Evolutionary conservation across 352 stramenopile genomes (phyloP), one percentile per base, ranked within the genome.

Genomic region (Phytophthora uliginosa): DNA sequence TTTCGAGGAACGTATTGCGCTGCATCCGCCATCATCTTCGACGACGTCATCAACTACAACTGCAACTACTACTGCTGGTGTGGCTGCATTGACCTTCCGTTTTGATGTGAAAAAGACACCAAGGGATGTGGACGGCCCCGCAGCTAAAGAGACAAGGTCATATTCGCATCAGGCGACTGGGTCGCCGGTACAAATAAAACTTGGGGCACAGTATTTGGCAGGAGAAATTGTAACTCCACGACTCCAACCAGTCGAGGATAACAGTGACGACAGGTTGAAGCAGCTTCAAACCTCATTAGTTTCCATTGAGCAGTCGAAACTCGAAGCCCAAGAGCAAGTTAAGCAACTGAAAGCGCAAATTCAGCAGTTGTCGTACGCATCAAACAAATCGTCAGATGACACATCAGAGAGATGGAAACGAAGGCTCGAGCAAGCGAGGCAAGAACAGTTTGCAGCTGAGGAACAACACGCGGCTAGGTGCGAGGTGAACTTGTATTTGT

Each of bases 1-100:
- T 45, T 89, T 95, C 26, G 77, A 95, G 38, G 86, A 93, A 20
- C 89, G 78, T 45, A 81, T 94, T 28, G 60, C 65, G 3, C 71
- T 95, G 12, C 57, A 80, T 17, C 64, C 90, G 42, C 73, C 86
- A 9, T 15, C 15, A 53, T 53, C 47, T 53, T 9, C 42, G 18
- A 4, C 18, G 3, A 22, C 2, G 5, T 24, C 47, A n/a, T 18
- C 20, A 31, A 28, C 47, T 18, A 17, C 47, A 9, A 7, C 68
- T 60, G 20, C 63, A 79, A 26, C 33, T 28, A 12, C n/a, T 20
- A 73, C 69, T 9, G 73, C 65, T 15, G 86, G 88, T 1, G 74
- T 80, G 36, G 34, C 91, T 8, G 80, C 84, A 22, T 12, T 95
- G 13, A 67, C 83, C 0, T 91, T 89, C 61, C 73, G 76, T 5